Conservation (phyloP, 2,329 filamentous ascomycete genomes). For the Botrytis medusae region DNA sequence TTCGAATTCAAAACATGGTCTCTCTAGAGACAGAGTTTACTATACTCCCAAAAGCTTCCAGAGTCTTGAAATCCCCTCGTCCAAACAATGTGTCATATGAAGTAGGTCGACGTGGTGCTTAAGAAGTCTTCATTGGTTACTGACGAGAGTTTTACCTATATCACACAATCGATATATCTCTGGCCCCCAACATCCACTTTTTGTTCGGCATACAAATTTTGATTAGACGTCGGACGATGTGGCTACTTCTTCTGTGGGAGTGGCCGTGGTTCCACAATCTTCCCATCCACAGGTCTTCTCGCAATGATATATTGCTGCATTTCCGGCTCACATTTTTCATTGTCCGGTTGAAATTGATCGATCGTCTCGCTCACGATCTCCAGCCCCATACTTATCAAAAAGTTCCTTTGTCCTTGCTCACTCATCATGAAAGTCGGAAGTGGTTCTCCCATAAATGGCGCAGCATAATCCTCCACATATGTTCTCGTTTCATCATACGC, state of each 20-base stretch:
- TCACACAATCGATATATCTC: background rate
- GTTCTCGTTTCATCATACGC: slow-evolving; percentile 38
- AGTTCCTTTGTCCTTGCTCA: slow-evolving; percentile 28
- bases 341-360: slow-evolving; percentile 32
- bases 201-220: background rate
- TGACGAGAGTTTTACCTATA: background rate
- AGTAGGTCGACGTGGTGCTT: background rate
- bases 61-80: background rate
- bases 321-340: slow-evolving; percentile 26
- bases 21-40: background rate
- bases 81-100: background rate
- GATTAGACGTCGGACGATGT: background rate
- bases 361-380: slow-evolving; percentile 32
- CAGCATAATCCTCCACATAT: slow-evolving; percentile 33
- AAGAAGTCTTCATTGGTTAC: background rate
- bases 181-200: background rate
- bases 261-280: slow-evolving; percentile 19
- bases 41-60: background rate
- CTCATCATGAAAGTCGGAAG: slow-evolving; percentile 32
- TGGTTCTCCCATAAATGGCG: slow-evolving; percentile 33
- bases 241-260: slow-evolving; percentile 14
- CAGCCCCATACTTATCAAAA: slow-evolving; percentile 32
- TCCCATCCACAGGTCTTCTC: slow-evolving; percentile 14
- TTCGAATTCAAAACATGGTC: background rate
- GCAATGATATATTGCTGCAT: slow-evolving; percentile 26